A percentile compares a stretch with the other conserved stretches of the same genome.
Evolutionary conservation across 2,329 filamentous ascomycete species (phyloP).

Genomic region (Nannizziopsis arthrosporioides): DNA sequence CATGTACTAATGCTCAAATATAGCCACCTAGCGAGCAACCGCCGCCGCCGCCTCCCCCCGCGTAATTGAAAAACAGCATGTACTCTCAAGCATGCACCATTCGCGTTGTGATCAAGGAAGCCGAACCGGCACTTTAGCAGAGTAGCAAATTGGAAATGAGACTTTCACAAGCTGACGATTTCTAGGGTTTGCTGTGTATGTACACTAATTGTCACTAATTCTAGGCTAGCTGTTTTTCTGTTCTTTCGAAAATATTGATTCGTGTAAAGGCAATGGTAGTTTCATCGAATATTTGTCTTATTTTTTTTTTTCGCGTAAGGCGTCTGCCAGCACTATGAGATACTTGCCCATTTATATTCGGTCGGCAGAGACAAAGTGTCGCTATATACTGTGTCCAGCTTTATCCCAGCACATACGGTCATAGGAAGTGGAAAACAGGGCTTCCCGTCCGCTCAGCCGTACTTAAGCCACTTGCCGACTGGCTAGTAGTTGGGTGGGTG

Average conservation of each 20-base stretch:
- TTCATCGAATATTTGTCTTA: neutral
- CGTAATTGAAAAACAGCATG: conserved; percentile 15
- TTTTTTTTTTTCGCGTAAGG: too few relatives aligned
- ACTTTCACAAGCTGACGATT: neutral
- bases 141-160: neutral
- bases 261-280: neutral
- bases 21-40: conserved; percentile 44
- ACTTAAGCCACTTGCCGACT: too few relatives aligned
- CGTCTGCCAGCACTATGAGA: too few relatives aligned
- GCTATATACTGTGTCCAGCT: too few relatives aligned
- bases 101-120: neutral
- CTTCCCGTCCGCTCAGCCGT: too few relatives aligned
- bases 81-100: conserved; percentile 19
- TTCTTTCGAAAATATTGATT: neutral
- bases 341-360: too few relatives aligned
- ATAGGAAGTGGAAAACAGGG: conserved; percentile 17
- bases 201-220: conserved; percentile 15
- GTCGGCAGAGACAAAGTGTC: too few relatives aligned
- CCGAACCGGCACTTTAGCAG: neutral
- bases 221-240: neutral
- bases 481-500: too few relatives aligned
- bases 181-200: neutral
- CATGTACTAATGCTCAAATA: conserved; percentile 16
- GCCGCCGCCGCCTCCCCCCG: conserved; percentile 51
- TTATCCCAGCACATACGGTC: conserved; percentile 19